Percentiles rank a stretch among this genome's conserved stretches.
Conservation (phyloP, 768 basidiomycete genomes). For the Hygrophoropsis aurantiaca region DNA sequence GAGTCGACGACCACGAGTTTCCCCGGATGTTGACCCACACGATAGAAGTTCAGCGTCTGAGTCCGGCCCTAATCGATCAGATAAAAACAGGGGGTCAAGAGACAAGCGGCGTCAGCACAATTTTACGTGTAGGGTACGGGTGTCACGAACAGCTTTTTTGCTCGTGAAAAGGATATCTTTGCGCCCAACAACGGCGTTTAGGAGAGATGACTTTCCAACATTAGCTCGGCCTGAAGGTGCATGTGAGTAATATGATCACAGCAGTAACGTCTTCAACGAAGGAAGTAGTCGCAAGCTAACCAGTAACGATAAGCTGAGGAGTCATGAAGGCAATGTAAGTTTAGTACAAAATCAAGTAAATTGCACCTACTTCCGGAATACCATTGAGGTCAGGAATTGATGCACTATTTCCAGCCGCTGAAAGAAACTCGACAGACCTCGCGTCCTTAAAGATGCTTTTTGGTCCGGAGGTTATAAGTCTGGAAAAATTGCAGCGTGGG, state of each 20-base stretch:
- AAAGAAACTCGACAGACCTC: conserved; percentile 27
- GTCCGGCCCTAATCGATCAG: conserved; percentile 59
- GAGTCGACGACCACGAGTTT: conserved; percentile 73
- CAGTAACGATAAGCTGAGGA: conserved; percentile 24
- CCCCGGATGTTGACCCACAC: conserved; percentile 55
- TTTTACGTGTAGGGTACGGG: not conserved
- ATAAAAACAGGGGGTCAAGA: conserved; percentile 1
- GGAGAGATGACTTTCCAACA: conserved; percentile 71
- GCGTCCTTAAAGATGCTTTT: conserved; percentile 20
- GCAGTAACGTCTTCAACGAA: not conserved
- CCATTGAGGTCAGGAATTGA: conserved; percentile 17
- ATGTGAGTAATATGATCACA: not conserved
- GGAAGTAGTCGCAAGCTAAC: conserved; percentile 10
- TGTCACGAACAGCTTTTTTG: conserved; percentile 61
- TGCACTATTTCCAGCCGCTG: conserved; percentile 13
- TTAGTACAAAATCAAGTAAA: not conserved
- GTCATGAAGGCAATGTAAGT: not conserved
- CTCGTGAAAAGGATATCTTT: conserved; percentile 59
- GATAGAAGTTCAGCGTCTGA: conserved; percentile 67
- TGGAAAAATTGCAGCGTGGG: not conserved
- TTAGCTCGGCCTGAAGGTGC: conserved; percentile 65
- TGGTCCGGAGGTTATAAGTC: conserved; percentile 12
- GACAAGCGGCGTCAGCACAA: not conserved
- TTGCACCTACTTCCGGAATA: conserved; percentile 27
- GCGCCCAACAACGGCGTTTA: conserved; percentile 66